Conservation (phyloP, 1,284 basidiomycete species). For the Puccinia polysora region DNA sequence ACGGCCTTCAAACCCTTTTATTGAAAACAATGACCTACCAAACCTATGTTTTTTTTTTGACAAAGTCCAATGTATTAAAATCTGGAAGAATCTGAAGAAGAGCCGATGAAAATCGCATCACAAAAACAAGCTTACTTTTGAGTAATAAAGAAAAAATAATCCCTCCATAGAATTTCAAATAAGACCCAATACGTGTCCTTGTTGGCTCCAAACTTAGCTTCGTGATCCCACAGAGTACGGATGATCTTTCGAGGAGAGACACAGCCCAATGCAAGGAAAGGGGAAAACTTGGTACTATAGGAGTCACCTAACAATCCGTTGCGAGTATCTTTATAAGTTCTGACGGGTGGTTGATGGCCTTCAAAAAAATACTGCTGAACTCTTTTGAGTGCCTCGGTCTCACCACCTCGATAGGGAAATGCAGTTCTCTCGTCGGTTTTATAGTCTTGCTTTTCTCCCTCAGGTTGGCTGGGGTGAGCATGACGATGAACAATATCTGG, state of each 20-base stretch:
- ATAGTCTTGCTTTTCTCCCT: neutral
- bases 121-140: conserved; percentile 48
- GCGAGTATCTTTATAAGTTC: conserved; percentile 59
- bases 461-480: conserved; percentile 22
- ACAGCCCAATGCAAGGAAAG: conserved; percentile 57
- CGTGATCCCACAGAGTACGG: conserved; percentile 53
- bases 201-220: conserved; percentile 52
- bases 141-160: conserved; percentile 58
- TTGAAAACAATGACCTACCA: conserved; percentile 55
- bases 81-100: neutral
- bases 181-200: conserved; percentile 56
- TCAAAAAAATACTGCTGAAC: conserved; percentile 55
- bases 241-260: conserved; percentile 57
- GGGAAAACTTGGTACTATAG: conserved; percentile 60
- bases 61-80: neutral
- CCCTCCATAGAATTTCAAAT: conserved; percentile 60
- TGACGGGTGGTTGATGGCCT: conserved; percentile 52
- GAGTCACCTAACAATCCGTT: conserved; percentile 59
- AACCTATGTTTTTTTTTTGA: conserved; percentile 51
- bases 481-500: conserved; percentile 50
- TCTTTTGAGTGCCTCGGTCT: conserved; percentile 54
- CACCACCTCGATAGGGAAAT: conserved; percentile 56
- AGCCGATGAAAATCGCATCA: neutral
- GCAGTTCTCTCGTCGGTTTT: conserved; percentile 51
- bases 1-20: conserved; percentile 56